Evolutionary conservation across 495 filamentous ascomycete genomes (phyloP).

Genomic region (Penicillium cosmopolitanum): DNA sequence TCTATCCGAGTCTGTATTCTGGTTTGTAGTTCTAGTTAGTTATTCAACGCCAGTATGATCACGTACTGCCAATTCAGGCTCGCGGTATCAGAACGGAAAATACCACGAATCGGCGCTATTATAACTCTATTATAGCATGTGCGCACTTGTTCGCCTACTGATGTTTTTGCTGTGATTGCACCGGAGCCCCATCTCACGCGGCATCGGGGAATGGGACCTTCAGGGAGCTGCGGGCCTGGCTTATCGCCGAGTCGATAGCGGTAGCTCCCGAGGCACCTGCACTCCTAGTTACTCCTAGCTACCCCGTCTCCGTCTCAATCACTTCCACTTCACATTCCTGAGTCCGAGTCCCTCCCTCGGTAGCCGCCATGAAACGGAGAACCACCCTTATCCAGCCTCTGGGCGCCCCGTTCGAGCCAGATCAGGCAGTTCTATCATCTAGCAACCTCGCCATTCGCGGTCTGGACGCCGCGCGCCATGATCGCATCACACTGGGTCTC

Average conservation of each 20-base stretch:
- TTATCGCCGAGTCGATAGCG: constrained; percentile 2
- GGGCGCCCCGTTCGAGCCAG: constrained; percentile 62
- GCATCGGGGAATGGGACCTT: too few species aligned
- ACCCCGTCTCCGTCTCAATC: too few species aligned
- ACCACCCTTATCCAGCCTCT: constrained; percentile 76
- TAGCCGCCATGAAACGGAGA: constrained; percentile 72
- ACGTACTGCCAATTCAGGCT: too few species aligned
- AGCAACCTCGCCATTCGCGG: constrained; percentile 53
- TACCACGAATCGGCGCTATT: too few species aligned
- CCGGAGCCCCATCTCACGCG: too few species aligned
- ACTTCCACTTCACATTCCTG: not conserved
- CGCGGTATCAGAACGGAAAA: too few species aligned
- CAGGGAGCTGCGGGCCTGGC: not conserved
- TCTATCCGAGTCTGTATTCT: too few species aligned
- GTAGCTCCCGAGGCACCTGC: not conserved
- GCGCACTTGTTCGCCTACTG: too few species aligned
- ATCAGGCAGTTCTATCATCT: constrained; percentile 56
- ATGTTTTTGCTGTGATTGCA: too few species aligned
- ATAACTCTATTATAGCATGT: too few species aligned
- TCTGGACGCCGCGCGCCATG: constrained; percentile 72
- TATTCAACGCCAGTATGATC: too few species aligned
- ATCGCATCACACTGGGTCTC: constrained; percentile 72
- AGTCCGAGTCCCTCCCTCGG: not conserved
- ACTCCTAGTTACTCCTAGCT: not conserved
- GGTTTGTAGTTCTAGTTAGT: too few species aligned